A percentile compares a stretch with the other conserved stretches of the same genome.
Evolutionary conservation across 257 asterid genomes (phyloP).

Genomic region (Solanum dulcamara): DNA sequence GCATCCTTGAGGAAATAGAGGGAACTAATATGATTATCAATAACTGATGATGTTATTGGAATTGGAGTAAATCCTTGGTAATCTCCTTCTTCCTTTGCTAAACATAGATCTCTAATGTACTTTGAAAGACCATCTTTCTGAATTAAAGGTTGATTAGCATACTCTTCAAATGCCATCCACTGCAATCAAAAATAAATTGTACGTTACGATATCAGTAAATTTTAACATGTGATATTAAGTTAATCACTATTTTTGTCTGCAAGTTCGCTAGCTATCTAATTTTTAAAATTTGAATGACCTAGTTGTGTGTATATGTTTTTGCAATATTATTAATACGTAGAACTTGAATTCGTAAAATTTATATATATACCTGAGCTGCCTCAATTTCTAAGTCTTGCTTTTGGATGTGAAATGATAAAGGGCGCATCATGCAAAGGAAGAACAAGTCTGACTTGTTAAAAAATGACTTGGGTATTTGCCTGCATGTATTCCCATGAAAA

Average conservation of each 20-base stretch:
- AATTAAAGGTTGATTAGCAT: slow-evolving; percentile 36
- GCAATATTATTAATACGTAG: neutral
- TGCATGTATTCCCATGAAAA: neutral
- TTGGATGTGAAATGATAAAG: slow-evolving; percentile 46
- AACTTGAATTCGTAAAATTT: neutral
- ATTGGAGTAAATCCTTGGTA: slow-evolving; percentile 50
- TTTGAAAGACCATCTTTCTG: slow-evolving; percentile 32
- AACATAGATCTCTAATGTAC: slow-evolving; percentile 39
- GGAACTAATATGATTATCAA: slow-evolving; percentile 32
- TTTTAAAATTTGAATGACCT: too few species aligned
- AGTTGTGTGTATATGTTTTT: neutral
- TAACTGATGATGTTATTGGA: slow-evolving; percentile 21
- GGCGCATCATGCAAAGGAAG: slow-evolving; percentile 57
- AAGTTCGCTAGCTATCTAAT: too few species aligned
- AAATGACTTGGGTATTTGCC: slow-evolving; percentile 58
- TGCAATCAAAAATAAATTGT: neutral
- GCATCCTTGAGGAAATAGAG: slow-evolving; percentile 36
- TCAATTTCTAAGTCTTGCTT: slow-evolving; percentile 72
- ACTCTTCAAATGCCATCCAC: slow-evolving; percentile 78
- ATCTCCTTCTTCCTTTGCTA: slow-evolving; percentile 33
- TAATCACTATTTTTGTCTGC: too few species aligned
- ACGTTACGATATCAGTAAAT: too few species aligned
- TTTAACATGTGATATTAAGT: neutral
- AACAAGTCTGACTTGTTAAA: slow-evolving; percentile 53
- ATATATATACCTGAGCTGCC: slow-evolving; percentile 48